Percentiles rank a stretch among this genome's conserved stretches.
Evolutionary conservation across 805 yeast genomes (phyloP).

Genomic region (Hermanozyma aechmeae): DNA sequence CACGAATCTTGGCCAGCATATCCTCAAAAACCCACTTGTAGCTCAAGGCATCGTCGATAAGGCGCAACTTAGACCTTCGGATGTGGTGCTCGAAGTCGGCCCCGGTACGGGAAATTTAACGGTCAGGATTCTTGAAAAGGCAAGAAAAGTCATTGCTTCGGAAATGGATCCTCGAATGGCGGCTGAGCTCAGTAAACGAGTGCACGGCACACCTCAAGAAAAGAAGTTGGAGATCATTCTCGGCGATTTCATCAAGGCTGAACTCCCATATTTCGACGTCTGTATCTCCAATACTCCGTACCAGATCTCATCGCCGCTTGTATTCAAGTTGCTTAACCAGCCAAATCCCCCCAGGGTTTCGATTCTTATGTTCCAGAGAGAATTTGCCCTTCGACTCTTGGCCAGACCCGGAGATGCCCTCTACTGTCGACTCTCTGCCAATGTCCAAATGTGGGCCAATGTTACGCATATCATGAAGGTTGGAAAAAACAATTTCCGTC

Average conservation of each 20-base stretch:
- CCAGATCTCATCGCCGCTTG: constrained; percentile 94
- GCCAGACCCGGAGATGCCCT: constrained; percentile 96
- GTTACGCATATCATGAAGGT: constrained; percentile 98
- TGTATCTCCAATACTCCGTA: constrained; percentile 97
- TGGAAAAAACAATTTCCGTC: constrained; percentile 91
- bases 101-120: constrained; percentile 99
- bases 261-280: constrained; percentile 87
- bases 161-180: constrained; percentile 99
- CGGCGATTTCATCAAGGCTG: constrained; percentile 95
- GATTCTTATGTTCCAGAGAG: constrained; percentile 95
- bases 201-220: constrained; percentile 91
- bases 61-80: constrained; percentile 87
- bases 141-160: constrained; percentile 87
- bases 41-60: constrained; percentile 98
- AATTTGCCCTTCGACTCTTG: constrained; percentile 84
- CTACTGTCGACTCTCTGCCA: constrained; percentile 89
- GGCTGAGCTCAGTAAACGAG: constrained; percentile 94
- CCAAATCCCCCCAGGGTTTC: constrained; percentile 94
- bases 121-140: constrained; percentile 84
- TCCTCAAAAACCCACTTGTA: constrained; percentile 87
- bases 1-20: constrained; percentile 95
- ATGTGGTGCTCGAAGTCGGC: constrained; percentile 90
- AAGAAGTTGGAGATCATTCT: constrained; percentile 84
- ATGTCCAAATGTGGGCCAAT: constrained; percentile 99
- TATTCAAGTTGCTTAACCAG: constrained; percentile 81